Evolutionary conservation across 2,329 filamentous ascomycete genomes (phyloP).

Genomic region (Trichoderma sp.): DNA sequence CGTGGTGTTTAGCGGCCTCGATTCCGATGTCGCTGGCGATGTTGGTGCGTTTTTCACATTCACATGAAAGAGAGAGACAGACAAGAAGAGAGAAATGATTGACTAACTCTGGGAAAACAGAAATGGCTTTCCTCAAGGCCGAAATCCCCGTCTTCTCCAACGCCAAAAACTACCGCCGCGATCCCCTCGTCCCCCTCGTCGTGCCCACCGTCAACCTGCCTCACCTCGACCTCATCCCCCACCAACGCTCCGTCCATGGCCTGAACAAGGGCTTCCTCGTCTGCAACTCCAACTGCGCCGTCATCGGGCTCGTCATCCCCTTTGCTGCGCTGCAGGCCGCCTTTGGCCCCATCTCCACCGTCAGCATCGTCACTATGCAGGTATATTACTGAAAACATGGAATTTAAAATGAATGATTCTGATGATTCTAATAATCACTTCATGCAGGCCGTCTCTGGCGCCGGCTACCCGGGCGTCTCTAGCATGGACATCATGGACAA

Average conservation of each 20-base stretch:
- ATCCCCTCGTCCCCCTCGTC: constrained; percentile 10
- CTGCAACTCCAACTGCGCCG: constrained; percentile 17
- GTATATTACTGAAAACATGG: too few relatives aligned
- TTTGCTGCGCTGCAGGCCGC: constrained; percentile 8
- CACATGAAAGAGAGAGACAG: neutral
- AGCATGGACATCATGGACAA: constrained; percentile 14
- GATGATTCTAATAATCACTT: too few relatives aligned
- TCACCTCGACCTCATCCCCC: constrained; percentile 12
- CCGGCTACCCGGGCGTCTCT: constrained; percentile 8
- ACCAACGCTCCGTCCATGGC: constrained; percentile 8
- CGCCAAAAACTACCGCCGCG: constrained; percentile 14
- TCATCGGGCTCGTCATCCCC: constrained; percentile 8
- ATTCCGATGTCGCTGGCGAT: constrained; percentile 12
- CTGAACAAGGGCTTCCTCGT: constrained; percentile 13
- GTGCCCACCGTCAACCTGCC: constrained; percentile 16
- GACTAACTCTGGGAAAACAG: neutral
- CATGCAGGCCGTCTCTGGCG: constrained; percentile 8
- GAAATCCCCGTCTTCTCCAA: constrained; percentile 17
- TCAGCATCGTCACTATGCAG: constrained; percentile 6
- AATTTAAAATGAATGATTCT: too few relatives aligned
- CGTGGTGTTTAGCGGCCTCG: constrained; percentile 13
- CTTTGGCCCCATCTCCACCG: neutral
- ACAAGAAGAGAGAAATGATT: neutral
- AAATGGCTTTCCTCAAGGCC: constrained; percentile 17
- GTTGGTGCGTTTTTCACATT: neutral